Base-by-base conservation (phyloP, 352 stramenopile genomes). In the Thalassiosira mediterranea region DNA sequence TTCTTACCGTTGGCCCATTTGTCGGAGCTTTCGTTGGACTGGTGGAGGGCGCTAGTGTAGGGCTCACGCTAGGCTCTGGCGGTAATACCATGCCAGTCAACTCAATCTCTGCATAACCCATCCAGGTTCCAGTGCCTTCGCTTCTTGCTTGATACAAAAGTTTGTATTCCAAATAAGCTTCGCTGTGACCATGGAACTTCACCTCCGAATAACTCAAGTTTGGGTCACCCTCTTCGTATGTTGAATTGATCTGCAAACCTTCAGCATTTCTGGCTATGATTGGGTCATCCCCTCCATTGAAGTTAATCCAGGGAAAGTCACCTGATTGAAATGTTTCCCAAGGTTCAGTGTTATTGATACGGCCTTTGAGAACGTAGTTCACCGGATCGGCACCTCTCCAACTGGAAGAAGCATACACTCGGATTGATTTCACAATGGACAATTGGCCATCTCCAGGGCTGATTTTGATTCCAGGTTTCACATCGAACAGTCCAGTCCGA, bases 41-140 rank as follows among this genome's bases (percentile, higher is more conserved):
- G 13, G 10, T n/a, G 17, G 61, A 62, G 11, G 61, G 61, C 13
- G 61, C 31, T 4, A 57, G 29, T 4, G 61, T 62, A 13, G 61
- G 61, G 29, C 44, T 60, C 0, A 42, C 44, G 40, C 44, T 71
- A 32, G 61, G 47, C 13, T 60, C 44, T 19, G 58, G 58, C 28
- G 58, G 42, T 5, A 68, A 15, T 26, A 71, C 28, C 29, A 62
- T 25, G 17, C 61, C 61, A 28, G 61, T 42, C n/a, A 71, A n/a
- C n/a, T n/a, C n/a, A n/a, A n/a, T n/a, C n/a, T n/a, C n/a, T n/a
- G n/a, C n/a, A n/a, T n/a, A n/a, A n/a, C n/a, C n/a, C n/a, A n/a
- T n/a, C n/a, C n/a, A n/a, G n/a, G n/a, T n/a, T n/a, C n/a, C n/a
- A n/a, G n/a, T n/a, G n/a, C n/a, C n/a, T n/a, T n/a, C n/a, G n/a